These are phyloP conservation scores for Cavenderia fasciculata DNA, from an alignment of 78 protist species.

Conservation along the genomic window DNA sequence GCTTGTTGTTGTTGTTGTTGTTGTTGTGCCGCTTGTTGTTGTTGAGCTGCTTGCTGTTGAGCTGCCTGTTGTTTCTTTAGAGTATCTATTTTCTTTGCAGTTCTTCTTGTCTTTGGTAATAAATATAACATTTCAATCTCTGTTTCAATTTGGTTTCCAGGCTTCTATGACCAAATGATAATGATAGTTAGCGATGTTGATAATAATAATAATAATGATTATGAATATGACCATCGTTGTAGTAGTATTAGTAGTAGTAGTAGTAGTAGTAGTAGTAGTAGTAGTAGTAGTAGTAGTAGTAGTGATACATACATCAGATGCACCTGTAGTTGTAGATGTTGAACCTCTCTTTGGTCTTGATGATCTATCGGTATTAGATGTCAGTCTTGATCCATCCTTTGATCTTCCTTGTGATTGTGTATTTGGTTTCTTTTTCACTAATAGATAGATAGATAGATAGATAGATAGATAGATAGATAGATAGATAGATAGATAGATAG, in stretches of 20 bases:
- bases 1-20: slow-evolving; percentile 2
- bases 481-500: too few species aligned
- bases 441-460: too few species aligned
- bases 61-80: neutral
- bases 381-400: neutral
- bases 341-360: slow-evolving; percentile 29
- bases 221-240: neutral
- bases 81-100: slow-evolving; percentile 11
- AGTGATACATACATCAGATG: slow-evolving; percentile 2
- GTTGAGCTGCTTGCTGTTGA: neutral
- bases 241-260: slow-evolving; percentile 10
- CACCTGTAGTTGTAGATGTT: too few species aligned
- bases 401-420: neutral
- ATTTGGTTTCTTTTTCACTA: slow-evolving; percentile 27
- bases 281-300: neutral
- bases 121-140: slow-evolving; percentile 27
- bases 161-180: neutral
- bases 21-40: neutral
- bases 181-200: neutral
- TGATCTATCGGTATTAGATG: neutral
- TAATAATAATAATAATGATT: neutral
- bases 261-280: neutral
- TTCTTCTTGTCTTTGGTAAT: slow-evolving; percentile 75
- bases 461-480: too few species aligned
- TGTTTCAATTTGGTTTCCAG: neutral